phyloP scores from a whole-genome alignment of 108 stramenopile genomes.

The Skeletonema costatum region DNA sequence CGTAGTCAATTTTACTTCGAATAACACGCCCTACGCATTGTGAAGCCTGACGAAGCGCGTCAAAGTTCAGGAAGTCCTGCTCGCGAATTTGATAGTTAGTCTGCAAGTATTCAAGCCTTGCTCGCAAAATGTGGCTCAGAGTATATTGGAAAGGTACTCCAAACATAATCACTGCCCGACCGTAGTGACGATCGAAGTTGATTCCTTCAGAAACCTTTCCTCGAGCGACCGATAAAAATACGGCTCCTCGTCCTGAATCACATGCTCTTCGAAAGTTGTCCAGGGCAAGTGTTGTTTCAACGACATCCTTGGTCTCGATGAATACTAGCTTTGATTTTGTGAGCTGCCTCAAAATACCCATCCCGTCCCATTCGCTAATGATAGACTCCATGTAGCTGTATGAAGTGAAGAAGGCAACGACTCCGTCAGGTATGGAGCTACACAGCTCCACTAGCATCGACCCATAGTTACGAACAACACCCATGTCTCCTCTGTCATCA shows the following conservation, averaged over 20 bases:
- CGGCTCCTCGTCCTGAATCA: constrained; percentile 97
- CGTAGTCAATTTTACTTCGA: constrained; percentile 95
- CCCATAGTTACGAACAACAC: constrained; percentile 92
- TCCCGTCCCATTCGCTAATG: constrained; percentile 94
- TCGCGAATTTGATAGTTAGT: constrained; percentile 94
- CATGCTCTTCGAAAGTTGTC: constrained; percentile 98
- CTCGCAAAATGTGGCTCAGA: constrained; percentile 91
- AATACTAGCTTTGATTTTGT: constrained; percentile 96
- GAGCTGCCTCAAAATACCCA: constrained; percentile 89
- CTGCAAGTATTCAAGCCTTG: constrained; percentile 94
- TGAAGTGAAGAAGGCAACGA: constrained; percentile 98
- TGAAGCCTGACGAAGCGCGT: constrained; percentile 91
- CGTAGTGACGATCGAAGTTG: constrained; percentile 99
- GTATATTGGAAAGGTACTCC: constrained; percentile 99
- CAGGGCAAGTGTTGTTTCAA: constrained; percentile 97
- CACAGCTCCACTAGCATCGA: constrained; percentile 93
- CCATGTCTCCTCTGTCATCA: constrained; percentile 90
- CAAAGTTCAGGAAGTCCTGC: constrained; percentile 97
- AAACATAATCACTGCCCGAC: constrained; percentile 97
- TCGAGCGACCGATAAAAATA: constrained; percentile 98
- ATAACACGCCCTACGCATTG: constrained; percentile 97
- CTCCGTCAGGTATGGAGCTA: constrained; percentile 92
- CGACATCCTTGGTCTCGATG: constrained; percentile 99
- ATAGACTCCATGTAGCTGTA: constrained; percentile 98
- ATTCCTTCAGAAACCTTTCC: constrained; percentile 99